A percentile compares a stretch with the other conserved stretches of the same genome.
phyloP scores from a whole-genome alignment of 352 stramenopile genomes.

The Pythium insidiosum region DNA sequence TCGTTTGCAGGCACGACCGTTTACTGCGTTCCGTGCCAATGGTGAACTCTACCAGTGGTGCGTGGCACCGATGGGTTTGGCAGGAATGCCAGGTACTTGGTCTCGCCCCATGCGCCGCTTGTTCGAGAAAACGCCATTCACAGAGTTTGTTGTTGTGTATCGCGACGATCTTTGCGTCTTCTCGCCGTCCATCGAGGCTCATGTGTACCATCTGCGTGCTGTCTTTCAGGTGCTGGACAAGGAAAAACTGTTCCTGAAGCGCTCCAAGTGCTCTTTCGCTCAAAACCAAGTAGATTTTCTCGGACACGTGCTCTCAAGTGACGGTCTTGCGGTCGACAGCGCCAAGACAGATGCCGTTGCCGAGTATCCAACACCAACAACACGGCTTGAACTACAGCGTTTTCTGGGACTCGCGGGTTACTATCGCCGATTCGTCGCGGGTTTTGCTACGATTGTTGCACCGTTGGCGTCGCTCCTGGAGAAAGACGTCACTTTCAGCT shows the following conservation, averaged over 20 bases:
- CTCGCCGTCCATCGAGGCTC: neutral
- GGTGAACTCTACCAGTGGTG: slow-evolving; percentile 3
- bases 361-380: slow-evolving; percentile 4
- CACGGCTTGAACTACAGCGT: slow-evolving; percentile 7
- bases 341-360: slow-evolving; percentile 7
- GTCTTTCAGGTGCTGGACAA: neutral
- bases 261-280: slow-evolving; percentile 4
- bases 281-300: slow-evolving; percentile 4
- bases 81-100: slow-evolving; percentile 4
- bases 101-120: slow-evolving; percentile 5
- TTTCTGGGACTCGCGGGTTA: slow-evolving; percentile 17
- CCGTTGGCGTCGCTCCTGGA: slow-evolving; percentile 12
- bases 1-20: neutral
- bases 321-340: slow-evolving; percentile 1
- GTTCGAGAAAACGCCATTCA: slow-evolving; percentile 4
- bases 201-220: neutral
- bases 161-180: slow-evolving; percentile 5
- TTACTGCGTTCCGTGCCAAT: slow-evolving; percentile 1
- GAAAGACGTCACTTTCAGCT: slow-evolving; percentile 6
- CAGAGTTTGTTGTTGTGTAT: slow-evolving; percentile 5
- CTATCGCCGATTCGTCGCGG: slow-evolving; percentile 14
- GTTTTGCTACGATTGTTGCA: slow-evolving; percentile 10
- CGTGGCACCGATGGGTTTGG: neutral
- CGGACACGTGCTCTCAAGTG: slow-evolving; percentile 7
- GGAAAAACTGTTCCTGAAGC: slow-evolving; percentile 3